Conservation (phyloP, 345 rosid genomes). For the Adansonia digitata region DNA sequence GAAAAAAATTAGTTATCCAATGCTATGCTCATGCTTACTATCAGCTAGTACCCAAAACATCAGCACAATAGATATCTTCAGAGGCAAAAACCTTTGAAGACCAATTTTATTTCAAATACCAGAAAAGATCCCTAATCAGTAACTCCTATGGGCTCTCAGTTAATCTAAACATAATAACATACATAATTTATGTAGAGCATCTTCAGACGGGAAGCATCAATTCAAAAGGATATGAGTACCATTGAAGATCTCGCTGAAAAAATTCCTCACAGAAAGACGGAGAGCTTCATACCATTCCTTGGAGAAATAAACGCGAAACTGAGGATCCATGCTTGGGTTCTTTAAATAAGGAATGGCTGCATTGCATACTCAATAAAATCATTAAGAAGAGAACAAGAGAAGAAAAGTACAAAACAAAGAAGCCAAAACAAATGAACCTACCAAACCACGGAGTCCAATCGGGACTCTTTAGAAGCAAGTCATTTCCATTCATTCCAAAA, state of each 20-base stretch:
- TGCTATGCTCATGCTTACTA: neutral
- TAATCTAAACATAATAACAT: neutral
- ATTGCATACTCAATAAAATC: slow-evolving; percentile 2
- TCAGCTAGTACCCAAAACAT: neutral
- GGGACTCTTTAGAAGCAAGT: slow-evolving; percentile 36
- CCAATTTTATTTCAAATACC: neutral
- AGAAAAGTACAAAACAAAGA: neutral
- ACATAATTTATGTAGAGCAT: neutral
- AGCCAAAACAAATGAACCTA: slow-evolving; percentile 25
- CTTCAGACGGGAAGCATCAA: neutral
- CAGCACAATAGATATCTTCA: neutral
- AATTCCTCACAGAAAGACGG: slow-evolving; percentile 58
- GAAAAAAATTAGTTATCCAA: slow-evolving; percentile 1
- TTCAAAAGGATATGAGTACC: slow-evolving; percentile 65
- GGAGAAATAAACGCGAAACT: slow-evolving; percentile 54
- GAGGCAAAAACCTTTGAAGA: neutral
- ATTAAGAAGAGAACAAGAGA: neutral
- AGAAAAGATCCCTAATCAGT: neutral
- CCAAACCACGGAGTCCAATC: slow-evolving; percentile 73
- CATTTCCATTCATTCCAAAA: slow-evolving; percentile 45
- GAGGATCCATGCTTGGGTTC: slow-evolving; percentile 59
- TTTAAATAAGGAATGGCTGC: slow-evolving; percentile 61
- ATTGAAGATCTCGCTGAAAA: slow-evolving; percentile 63
- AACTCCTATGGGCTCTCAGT: neutral
- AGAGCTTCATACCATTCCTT: slow-evolving; percentile 66